Percentiles rank a stretch among this genome's conserved stretches.
Evolutionary conservation across 805 yeast genomes (phyloP).

Genomic region (Myxozyma kluyveri): DNA sequence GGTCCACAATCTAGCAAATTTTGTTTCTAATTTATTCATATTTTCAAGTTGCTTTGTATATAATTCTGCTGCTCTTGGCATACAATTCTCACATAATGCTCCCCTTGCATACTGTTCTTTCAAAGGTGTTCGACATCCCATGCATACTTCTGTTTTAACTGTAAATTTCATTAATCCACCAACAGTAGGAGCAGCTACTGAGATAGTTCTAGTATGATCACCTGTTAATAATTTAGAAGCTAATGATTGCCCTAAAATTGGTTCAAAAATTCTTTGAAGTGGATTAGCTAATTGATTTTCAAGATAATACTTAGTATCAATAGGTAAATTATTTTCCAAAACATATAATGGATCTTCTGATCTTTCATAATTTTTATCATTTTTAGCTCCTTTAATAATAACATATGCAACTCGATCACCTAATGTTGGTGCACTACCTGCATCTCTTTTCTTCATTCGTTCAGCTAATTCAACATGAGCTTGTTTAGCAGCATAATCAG

Average conservation of each 20-base stretch:
- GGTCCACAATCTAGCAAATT: constrained; percentile 90
- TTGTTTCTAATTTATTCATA: constrained; percentile 74
- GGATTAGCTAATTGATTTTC: constrained; percentile 94
- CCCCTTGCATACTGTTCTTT: constrained; percentile 53
- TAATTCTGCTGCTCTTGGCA: constrained; percentile 65
- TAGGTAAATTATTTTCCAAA: constrained; percentile 84
- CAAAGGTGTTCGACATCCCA: constrained; percentile 81
- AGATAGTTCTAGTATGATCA: constrained; percentile 74
- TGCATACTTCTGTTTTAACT: constrained; percentile 82
- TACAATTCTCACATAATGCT: constrained; percentile 79
- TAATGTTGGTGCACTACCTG: constrained; percentile 93
- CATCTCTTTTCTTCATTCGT: constrained; percentile 92
- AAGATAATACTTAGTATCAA: constrained; percentile 89
- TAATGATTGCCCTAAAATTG: constrained; percentile 81
- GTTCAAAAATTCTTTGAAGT: constrained; percentile 87
- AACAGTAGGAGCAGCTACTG: constrained; percentile 64
- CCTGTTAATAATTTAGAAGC: constrained; percentile 76
- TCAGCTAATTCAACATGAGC: constrained; percentile 97
- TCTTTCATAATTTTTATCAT: constrained; percentile 84
- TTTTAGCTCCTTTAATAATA: constrained; percentile 75
- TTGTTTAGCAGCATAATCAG: constrained; percentile 92
- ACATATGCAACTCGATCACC: constrained; percentile 99
- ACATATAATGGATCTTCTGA: constrained; percentile 96
- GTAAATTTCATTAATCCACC: constrained; percentile 93
- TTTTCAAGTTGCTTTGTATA: constrained; percentile 79